Evolutionary conservation across 2,329 filamentous ascomycete species (phyloP).

Genomic region (Diaporthe velutina): DNA sequence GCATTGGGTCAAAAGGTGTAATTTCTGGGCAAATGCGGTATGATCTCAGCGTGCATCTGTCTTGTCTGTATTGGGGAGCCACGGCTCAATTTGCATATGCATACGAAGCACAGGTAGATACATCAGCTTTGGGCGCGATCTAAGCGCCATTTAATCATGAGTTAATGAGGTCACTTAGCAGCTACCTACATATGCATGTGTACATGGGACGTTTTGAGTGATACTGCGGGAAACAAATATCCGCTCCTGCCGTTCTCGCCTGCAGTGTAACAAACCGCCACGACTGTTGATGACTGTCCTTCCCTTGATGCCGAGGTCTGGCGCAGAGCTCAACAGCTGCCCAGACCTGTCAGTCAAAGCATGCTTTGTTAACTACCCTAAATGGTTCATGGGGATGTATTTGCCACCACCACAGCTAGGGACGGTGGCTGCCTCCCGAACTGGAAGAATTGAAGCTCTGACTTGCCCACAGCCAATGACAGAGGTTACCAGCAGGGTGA

Average conservation of each 20-base stretch:
- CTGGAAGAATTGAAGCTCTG: not conserved
- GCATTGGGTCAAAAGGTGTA: not conserved
- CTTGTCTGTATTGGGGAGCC: not conserved
- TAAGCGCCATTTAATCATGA: not conserved
- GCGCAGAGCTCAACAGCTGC: not conserved
- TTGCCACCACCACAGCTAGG: not conserved
- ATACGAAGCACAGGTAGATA: not conserved
- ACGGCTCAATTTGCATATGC: not conserved
- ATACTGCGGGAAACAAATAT: too few species aligned
- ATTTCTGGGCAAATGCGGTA: conserved; percentile 4
- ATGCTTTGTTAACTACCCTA: not conserved
- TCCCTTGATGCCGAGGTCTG: not conserved
- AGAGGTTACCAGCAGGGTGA: not conserved
- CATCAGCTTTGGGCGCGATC: not conserved
- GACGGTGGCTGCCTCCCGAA: conserved; percentile 7
- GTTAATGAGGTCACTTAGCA: conserved; percentile 11
- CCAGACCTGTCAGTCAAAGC: conserved; percentile 2
- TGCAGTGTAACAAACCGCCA: not conserved
- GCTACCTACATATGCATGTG: not conserved
- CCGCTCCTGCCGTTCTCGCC: not conserved
- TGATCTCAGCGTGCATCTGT: conserved; percentile 22
- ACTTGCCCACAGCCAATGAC: conserved; percentile 3
- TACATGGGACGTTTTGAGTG: too few species aligned
- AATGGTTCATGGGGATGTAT: not conserved
- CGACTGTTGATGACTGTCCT: too few species aligned